Percentiles rank a stretch among this genome's conserved stretches.
Evolutionary conservation across 306 rosid genomes (phyloP).

Genomic region (Medicago arabica): DNA sequence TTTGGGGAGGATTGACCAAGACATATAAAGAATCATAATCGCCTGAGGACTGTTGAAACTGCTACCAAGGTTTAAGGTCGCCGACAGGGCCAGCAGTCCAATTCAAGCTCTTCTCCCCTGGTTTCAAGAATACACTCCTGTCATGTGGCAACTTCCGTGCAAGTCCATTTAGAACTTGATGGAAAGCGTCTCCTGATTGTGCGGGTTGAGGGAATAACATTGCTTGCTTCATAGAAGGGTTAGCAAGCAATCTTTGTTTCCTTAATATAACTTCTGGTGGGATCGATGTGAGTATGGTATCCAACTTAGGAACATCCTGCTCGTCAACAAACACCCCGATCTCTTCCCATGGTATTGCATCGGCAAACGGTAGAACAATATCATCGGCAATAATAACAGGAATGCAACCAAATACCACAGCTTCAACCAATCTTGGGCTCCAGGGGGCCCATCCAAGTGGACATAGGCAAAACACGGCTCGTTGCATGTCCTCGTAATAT

Average conservation of each 20-base stretch:
- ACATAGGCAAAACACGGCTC: constrained; percentile 92
- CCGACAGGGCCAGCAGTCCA: constrained; percentile 97
- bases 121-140: constrained; percentile 62
- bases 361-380: constrained; percentile 95
- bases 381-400: constrained; percentile 97
- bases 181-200: constrained; percentile 90
- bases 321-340: constrained; percentile 89
- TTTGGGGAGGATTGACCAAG: constrained; percentile 43
- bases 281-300: constrained; percentile 84
- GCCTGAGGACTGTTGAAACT: constrained; percentile 24
- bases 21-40: constrained; percentile 36
- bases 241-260: constrained; percentile 93
- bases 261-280: constrained; percentile 84
- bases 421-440: constrained; percentile 98
- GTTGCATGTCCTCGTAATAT: constrained; percentile 97
- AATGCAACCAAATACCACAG: constrained; percentile 96
- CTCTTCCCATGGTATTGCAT: constrained; percentile 99
- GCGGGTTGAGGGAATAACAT: constrained; percentile 98
- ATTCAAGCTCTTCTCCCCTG: constrained; percentile 74
- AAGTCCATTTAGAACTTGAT: constrained; percentile 94
- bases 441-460: constrained; percentile 99
- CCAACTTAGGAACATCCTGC: constrained; percentile 86
- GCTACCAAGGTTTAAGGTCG: constrained; percentile 88
- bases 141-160: constrained; percentile 89
- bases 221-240: constrained; percentile 98